These are phyloP conservation scores for Endoconidiophora polonica DNA, from an alignment of 2,329 filamentous ascomycete species.

Conservation along the genomic window DNA sequence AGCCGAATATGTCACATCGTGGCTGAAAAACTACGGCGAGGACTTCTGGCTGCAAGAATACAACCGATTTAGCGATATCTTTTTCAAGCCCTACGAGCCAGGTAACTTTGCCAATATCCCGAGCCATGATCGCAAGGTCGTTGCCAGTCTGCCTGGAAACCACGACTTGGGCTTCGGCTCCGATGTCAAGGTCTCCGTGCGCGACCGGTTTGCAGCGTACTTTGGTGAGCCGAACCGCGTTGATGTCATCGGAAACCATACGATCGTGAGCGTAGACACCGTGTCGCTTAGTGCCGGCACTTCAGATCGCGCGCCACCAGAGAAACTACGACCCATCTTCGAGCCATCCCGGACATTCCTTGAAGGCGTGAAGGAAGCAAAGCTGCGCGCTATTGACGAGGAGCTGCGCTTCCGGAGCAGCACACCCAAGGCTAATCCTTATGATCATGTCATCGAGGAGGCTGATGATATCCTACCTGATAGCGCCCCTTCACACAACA, in stretches of 20 bases:
- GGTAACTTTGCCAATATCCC: conserved; percentile 37
- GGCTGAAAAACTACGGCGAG: conserved; percentile 61
- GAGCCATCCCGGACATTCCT: conserved; percentile 63
- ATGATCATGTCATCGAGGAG: conserved; percentile 20
- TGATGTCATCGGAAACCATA: conserved; percentile 86
- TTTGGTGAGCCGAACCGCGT: conserved; percentile 88
- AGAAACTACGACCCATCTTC: conserved; percentile 49
- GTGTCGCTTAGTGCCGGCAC: conserved; percentile 66
- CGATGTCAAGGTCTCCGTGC: conserved; percentile 63
- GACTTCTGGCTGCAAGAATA: conserved; percentile 81
- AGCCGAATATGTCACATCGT: conserved; percentile 40
- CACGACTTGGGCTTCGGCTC: conserved; percentile 87
- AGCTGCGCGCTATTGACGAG: conserved; percentile 49
- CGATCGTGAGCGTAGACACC: conserved; percentile 78
- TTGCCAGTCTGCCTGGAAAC: conserved; percentile 79
- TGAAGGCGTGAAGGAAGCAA: conserved; percentile 43
- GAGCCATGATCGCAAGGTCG: conserved; percentile 56
- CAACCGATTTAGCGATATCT: conserved; percentile 68
- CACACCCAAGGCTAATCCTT: conserved; percentile 34
- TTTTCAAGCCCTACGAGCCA: conserved; percentile 38
- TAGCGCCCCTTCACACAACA: conserved; percentile 12
- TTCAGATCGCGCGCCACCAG: conserved; percentile 32
- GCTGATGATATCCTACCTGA: background rate
- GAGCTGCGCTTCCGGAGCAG: conserved; percentile 46
- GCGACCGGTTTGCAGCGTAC: conserved; percentile 68